Conservation (phyloP, 345 rosid species). For the Corchorus capsularis region DNA sequence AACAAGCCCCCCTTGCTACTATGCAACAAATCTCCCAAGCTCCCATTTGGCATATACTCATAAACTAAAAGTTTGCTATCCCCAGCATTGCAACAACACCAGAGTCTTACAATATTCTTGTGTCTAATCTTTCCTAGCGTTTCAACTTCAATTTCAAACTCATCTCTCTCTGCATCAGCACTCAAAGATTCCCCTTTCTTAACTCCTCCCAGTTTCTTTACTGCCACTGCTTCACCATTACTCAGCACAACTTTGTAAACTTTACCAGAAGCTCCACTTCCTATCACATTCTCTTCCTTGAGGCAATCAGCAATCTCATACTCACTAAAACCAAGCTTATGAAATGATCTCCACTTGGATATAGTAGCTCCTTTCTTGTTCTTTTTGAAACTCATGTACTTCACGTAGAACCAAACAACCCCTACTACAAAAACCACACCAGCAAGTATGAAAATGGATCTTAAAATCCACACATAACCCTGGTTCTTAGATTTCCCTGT, state of each 20-base stretch:
- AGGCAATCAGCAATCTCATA: slow-evolving; percentile 60
- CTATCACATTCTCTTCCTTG: slow-evolving; percentile 69
- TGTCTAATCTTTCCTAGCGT: slow-evolving; percentile 91
- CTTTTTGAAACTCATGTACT: slow-evolving; percentile 48
- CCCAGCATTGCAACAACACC: slow-evolving; percentile 72
- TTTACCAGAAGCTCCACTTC: slow-evolving; percentile 83
- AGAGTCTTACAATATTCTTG: slow-evolving; percentile 81
- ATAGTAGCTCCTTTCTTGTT: slow-evolving; percentile 37
- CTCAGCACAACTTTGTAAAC: slow-evolving; percentile 77
- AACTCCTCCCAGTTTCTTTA: slow-evolving; percentile 62
- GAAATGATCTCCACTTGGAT: slow-evolving; percentile 87
- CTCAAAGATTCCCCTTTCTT: slow-evolving; percentile 37
- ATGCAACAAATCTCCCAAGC: too few relatives aligned
- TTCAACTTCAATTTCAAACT: slow-evolving; percentile 70
- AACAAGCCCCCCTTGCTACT: too few relatives aligned
- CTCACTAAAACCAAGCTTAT: slow-evolving; percentile 77
- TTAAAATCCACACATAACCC: slow-evolving; percentile 62
- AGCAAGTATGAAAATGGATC: slow-evolving; percentile 56
- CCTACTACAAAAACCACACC: slow-evolving; percentile 56
- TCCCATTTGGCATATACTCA: too few relatives aligned
- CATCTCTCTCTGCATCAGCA: slow-evolving; percentile 42
- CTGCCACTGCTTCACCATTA: slow-evolving; percentile 75
- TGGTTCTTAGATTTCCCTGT: slow-evolving; percentile 33
- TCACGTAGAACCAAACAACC: slow-evolving; percentile 59
- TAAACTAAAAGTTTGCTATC: slow-evolving; percentile 74